Evolutionary conservation across 169 alveolate species (phyloP), one percentile per base, ranked within the genome.

Genomic region (Eimeria acervulina): DNA sequence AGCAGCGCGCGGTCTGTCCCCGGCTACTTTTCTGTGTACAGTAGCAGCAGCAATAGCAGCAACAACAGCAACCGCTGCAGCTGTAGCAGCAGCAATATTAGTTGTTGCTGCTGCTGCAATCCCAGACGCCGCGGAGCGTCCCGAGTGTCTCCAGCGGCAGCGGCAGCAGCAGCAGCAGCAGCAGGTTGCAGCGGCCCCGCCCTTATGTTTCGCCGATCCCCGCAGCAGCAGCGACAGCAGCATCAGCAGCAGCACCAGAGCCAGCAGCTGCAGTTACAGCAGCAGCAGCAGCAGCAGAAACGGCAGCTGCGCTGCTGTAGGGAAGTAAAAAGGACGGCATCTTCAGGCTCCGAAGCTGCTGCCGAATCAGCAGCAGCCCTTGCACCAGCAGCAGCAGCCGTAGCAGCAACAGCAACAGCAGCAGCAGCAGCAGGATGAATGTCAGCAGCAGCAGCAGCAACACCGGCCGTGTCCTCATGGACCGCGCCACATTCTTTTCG

Each of bases 401-500:
- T 66, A 47, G 90, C 70, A 47, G 26, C 85, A 74, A 51, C 52
- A 74, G 51, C n/a, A 33, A 51, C 85, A 72, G 26, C 85, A 74
- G 85, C 52, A 74, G 51, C n/a, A 33, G 85, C 85, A 72, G 47
- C 36, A 72, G 36, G 47, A 72, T 15, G n/a, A 38, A 28, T 21
- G 42, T 26, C 47, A 8, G 84, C 84, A 74, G 85, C 47, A 74
- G 85, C 31, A 28, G 52, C 85, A 74, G 1, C 85, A 74, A 51
- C 80, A n/a, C 80, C 33, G 26, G 55, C 51, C 51, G 78, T n/a
- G 74, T 44, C 72, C 31, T 21, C 19, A 89, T 89, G 95, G 95
- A 89, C 51, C 95, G 95, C 36, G 88, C 80, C 36, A 55, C 80
- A 21, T 89, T 89, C 59, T 40, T 89, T n/a, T 40, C 74, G 31